Base-by-base conservation (phyloP, 78 protist species). In the Goniomonas avonlea region DNA sequence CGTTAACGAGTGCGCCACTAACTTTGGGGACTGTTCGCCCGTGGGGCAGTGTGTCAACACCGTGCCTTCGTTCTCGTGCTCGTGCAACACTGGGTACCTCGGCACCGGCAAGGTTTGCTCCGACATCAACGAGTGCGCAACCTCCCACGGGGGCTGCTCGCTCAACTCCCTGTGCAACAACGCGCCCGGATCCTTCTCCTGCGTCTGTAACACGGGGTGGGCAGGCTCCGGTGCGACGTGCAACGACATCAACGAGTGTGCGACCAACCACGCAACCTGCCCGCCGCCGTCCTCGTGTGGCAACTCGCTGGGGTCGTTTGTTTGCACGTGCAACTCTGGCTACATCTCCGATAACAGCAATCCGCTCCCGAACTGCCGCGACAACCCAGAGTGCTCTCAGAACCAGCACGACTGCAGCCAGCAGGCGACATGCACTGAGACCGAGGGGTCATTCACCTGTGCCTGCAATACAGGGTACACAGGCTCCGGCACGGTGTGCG, bases 371-470 rank as follows among this genome's bases (percentile, higher is more conserved):
- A n/a, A n/a, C n/a, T n/a, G n/a, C n/a, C n/a, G n/a, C n/a, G n/a
- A n/a, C n/a, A n/a, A n/a, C n/a, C n/a, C n/a, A n/a, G n/a, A n/a
- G n/a, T n/a, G n/a, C n/a, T n/a, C n/a, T n/a, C n/a, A n/a, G n/a
- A n/a, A n/a, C n/a, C n/a, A n/a, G n/a, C n/a, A n/a, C n/a, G n/a
- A n/a, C 9, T 63, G 71, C 45, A 7, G 8, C 47, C 1, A 5
- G 31, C 8, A 34, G 50, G 39, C 71, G 35, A 9, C 71, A 2
- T 63, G 71, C 71, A 37, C 20, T 38, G 47, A 63, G 50, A 5
- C 47, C 45, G 17, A 37, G 4, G 71, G 71, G 38, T 63, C 71
- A 20, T 63, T 63, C 71, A 34, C 53, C 37, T 63, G 71, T 45
- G 45, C 39, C 37, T 63, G 71, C 71, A 37, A 63, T 32, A 20